Evolutionary conservation across 2,329 filamentous ascomycete genomes (phyloP), one percentile per base, ranked within the genome.

Genomic region (Xylariaceae sp.): DNA sequence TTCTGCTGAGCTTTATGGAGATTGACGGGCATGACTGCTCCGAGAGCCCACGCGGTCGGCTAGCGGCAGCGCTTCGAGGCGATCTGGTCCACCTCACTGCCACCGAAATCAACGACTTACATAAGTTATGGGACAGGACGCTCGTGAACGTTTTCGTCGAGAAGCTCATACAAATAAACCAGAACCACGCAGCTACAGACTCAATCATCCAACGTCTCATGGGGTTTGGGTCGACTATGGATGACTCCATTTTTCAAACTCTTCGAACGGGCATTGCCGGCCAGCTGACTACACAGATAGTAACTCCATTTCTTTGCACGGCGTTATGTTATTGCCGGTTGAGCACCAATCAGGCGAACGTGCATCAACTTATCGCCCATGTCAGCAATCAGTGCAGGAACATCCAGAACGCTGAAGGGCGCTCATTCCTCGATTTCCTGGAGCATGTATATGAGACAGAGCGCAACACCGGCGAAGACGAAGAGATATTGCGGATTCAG

Each of bases 131-230:
- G 65, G 55, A 57, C 48, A 52, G 60, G 37, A 49, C 52, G 18
- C 44, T 52, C 15, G 48, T 55, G 4, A 79, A 75, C 47, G 64
- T 80, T n/a, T 79, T 85, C 39, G 59, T 84, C 18, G 79, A 81
- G 55, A 87, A 85, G 57, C 68, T 89, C 19, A 68, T 89, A 19
- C 67, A 69, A 16, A 69, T 85, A 37, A 74, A 83, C 47, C 76
- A 83, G 54, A 81, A 79, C 40, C 60, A 63, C 0, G 48, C 56
- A 2, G 67, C 68, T 2, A 79, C 76, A 2, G 68, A 74, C 37
- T 65, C 63, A 11, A 83, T 89, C 39, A 58, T 89, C 37, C 63
- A 62, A 29, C 66, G 71, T 3, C 67, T 89, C 28, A 63, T 86
- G 32, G 62, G 66, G n/a, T 64, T 74, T 16, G 72, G 75, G 41